Evolutionary conservation across 176 grass and related monocot genomes (phyloP).

Genomic region (Lolium perenne): DNA sequence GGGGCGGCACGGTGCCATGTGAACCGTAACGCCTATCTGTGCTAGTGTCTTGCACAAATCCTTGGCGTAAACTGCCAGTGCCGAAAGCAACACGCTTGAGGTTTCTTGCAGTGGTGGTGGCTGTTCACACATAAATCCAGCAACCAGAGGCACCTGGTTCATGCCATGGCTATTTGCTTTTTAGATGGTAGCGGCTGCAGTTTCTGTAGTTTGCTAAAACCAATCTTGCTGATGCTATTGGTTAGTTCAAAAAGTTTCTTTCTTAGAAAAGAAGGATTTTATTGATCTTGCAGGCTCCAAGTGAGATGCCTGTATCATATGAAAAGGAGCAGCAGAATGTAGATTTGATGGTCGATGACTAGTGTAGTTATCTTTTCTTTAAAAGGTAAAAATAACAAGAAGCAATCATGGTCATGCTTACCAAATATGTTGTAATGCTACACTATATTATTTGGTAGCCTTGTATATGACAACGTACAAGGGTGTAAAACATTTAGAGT

Average conservation of each 20-base stretch:
- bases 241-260: neutral
- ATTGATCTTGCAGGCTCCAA: neutral
- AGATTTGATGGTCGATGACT: neutral
- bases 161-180: neutral
- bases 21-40: neutral
- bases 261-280: neutral
- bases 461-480: neutral
- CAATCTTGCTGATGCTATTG: neutral
- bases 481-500: neutral
- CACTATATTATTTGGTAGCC: neutral
- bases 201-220: neutral
- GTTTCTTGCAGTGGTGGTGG: neutral
- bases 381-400: neutral
- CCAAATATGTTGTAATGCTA: neutral
- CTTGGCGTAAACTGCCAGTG: neutral
- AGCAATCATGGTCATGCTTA: neutral
- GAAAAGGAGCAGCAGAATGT: neutral
- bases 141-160: neutral
- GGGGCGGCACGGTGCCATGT: neutral
- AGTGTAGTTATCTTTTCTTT: neutral
- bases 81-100: neutral
- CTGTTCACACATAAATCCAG: neutral
- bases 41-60: neutral
- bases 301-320: neutral
- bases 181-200: neutral